Evolutionary conservation across 495 filamentous ascomycete species (phyloP), one percentile per base, ranked within the genome.

Genomic region (Cladorrhinum samala): DNA sequence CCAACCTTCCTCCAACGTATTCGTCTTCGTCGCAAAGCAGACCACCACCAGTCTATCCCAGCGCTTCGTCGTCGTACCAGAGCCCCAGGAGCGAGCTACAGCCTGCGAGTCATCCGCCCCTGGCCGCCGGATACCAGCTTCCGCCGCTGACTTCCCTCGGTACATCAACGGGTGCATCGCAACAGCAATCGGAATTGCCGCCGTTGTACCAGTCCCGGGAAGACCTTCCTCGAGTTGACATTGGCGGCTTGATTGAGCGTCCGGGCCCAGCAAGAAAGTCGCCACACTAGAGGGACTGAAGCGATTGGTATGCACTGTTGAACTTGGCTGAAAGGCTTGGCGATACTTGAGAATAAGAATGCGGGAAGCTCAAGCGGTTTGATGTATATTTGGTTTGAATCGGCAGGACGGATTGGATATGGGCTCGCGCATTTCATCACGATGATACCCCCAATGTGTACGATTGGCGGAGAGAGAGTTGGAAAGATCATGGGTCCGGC

Each of bases 191-290:
- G n/a, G 23, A 48, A n/a, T 20, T 36, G 21, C 1, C 9, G 18
- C 48, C 47, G 17, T 24, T 60, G 42, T 73, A 73, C 52, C 53
- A 61, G 11, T 25, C 52, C 18, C 73, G 72, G 59, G 76, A 76
- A 46, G 75, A 78, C 41, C 68, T 74, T 23, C 63, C 69, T 40
- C 70, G 77, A 11, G 71, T 82, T 25, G 78, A 78, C 52, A 82
- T 82, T 54, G 73, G 74, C 20, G 78, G 77, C 25, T 64, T 82
- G 33, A 69, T 82, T 37, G 75, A 78, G 25, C 72, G 72, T 40
- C 66, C 69, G 1, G 64, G 65, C 9, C 67, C 65, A n/a, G n/a
- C n/a, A n/a, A n/a, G n/a, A n/a, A n/a, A n/a, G n/a, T n/a, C n/a
- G n/a, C n/a, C n/a, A n/a, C n/a, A n/a, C n/a, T n/a, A n/a, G n/a